Conservation (phyloP, 2,329 filamentous ascomycete species). For the Cercospora sp. region DNA sequence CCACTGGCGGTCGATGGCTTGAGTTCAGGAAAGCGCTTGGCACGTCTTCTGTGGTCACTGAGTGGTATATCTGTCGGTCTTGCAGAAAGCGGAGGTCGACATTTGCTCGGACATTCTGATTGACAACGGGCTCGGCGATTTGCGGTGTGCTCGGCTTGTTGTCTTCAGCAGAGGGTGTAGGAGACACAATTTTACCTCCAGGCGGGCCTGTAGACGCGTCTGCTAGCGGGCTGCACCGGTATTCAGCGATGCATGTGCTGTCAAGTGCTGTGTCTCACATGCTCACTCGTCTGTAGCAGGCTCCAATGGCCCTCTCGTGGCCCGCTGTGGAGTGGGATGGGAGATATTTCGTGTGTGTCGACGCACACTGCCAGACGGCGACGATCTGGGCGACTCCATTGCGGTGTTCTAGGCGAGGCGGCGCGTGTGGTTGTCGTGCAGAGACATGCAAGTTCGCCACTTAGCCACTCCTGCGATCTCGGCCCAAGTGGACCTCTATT, state of each 20-base stretch:
- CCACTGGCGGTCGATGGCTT: conserved; percentile 61
- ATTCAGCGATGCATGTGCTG: conserved; percentile 23
- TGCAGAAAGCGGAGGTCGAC: conserved; percentile 82
- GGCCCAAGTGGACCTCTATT: background rate
- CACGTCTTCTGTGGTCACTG: conserved; percentile 64
- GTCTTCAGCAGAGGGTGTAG: conserved; percentile 7
- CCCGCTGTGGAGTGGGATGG: conserved; percentile 57
- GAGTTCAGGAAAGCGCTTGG: conserved; percentile 69
- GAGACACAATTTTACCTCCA: background rate
- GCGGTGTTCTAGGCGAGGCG: background rate
- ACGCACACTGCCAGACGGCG: conserved; percentile 33
- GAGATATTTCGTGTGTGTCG: conserved; percentile 37
- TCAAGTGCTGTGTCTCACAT: background rate
- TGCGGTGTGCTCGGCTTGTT: conserved; percentile 8
- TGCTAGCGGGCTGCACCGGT: conserved; percentile 31
- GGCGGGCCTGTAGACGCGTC: conserved; percentile 25
- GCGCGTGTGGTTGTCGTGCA: background rate
- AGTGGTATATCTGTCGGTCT: conserved; percentile 78
- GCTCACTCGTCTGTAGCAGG: conserved; percentile 64
- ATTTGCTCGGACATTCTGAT: conserved; percentile 7
- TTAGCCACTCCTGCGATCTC: background rate
- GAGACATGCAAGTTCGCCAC: background rate
- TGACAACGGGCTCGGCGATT: conserved; percentile 21
- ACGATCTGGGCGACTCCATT: conserved; percentile 32
- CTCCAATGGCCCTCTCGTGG: conserved; percentile 78